A percentile compares a stretch with the other conserved stretches of the same genome.
phyloP scores from a whole-genome alignment of 306 rosid genomes.

The Quercus cerris region DNA sequence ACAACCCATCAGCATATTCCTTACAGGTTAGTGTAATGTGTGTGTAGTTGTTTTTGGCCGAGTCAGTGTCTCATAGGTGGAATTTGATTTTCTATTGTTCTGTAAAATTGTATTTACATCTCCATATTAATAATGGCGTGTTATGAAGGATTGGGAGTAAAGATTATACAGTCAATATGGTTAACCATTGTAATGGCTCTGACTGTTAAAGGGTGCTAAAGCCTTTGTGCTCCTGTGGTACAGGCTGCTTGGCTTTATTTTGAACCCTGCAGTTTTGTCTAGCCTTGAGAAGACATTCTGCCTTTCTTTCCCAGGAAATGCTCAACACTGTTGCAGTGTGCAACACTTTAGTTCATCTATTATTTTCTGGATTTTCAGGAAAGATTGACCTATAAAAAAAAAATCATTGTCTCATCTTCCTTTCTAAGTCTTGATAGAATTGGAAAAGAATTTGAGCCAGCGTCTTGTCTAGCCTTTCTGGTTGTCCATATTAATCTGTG shows the following conservation, averaged over 20 bases:
- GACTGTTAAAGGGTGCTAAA: too few species aligned
- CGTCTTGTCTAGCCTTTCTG: neutral
- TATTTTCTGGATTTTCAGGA: too few species aligned
- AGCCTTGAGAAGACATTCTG: too few species aligned
- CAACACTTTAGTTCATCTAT: neutral
- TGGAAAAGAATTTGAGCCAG: neutral
- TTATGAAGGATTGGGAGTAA: neutral
- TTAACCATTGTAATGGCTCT: neutral
- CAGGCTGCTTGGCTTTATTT: neutral
- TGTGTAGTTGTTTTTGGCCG: slow-evolving; percentile 2
- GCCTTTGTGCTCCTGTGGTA: neutral
- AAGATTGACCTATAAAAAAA: too few species aligned
- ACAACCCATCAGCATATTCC: slow-evolving; percentile 95
- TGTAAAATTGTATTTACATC: neutral
- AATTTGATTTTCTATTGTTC: neutral
- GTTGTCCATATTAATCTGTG: neutral
- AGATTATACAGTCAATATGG: neutral
- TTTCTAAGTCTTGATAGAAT: neutral
- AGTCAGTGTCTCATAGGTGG: slow-evolving; percentile 14
- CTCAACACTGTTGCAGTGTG: neutral
- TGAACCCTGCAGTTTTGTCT: too few species aligned
- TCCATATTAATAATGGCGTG: neutral
- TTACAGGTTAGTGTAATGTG: slow-evolving; percentile 63
- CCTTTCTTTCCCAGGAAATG: neutral
- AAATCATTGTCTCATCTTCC: neutral